Evolutionary conservation across 805 yeast genomes (phyloP).

Genomic region (Lipomyces sp.): DNA sequence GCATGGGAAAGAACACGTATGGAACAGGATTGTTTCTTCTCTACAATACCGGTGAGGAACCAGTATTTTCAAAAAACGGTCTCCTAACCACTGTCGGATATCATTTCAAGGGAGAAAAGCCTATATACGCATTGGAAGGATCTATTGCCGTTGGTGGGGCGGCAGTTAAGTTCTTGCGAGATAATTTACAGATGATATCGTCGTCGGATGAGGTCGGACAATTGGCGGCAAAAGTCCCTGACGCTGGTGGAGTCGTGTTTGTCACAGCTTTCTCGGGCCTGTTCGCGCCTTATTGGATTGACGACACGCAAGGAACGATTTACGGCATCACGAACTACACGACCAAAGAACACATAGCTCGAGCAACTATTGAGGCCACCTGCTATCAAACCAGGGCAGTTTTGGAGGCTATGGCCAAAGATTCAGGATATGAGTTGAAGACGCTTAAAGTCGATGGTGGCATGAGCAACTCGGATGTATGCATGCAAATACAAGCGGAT

Average conservation of each 20-base stretch:
- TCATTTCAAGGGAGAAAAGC: slow-evolving; percentile 77
- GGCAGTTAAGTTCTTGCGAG: slow-evolving; percentile 91
- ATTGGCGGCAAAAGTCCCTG: slow-evolving; percentile 76
- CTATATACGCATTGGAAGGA: slow-evolving; percentile 91
- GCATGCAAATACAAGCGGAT: slow-evolving; percentile 93
- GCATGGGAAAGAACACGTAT: slow-evolving; percentile 92
- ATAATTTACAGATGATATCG: slow-evolving; percentile 80
- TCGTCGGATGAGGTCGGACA: slow-evolving; percentile 89
- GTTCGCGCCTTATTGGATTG: slow-evolving; percentile 96
- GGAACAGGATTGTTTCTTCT: slow-evolving; percentile 95
- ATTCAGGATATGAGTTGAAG: slow-evolving; percentile 65
- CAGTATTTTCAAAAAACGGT: slow-evolving; percentile 76
- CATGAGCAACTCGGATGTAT: slow-evolving; percentile 87
- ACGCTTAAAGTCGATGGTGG: slow-evolving; percentile 85
- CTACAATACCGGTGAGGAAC: slow-evolving; percentile 79
- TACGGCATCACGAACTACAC: slow-evolving; percentile 92
- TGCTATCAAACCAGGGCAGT: slow-evolving; percentile 93
- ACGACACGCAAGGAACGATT: slow-evolving; percentile 88
- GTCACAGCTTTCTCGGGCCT: slow-evolving; percentile 94
- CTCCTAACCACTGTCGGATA: slow-evolving; percentile 87
- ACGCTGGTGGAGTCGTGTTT: slow-evolving; percentile 89
- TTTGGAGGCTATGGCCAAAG: slow-evolving; percentile 84
- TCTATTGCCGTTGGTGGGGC: slow-evolving; percentile 97
- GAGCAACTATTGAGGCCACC: slow-evolving; percentile 94
- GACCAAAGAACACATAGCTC: slow-evolving; percentile 86